Evolutionary conservation across 1,139 yeast genomes (phyloP).

Genomic region (Sugiyamaella pinicola): DNA sequence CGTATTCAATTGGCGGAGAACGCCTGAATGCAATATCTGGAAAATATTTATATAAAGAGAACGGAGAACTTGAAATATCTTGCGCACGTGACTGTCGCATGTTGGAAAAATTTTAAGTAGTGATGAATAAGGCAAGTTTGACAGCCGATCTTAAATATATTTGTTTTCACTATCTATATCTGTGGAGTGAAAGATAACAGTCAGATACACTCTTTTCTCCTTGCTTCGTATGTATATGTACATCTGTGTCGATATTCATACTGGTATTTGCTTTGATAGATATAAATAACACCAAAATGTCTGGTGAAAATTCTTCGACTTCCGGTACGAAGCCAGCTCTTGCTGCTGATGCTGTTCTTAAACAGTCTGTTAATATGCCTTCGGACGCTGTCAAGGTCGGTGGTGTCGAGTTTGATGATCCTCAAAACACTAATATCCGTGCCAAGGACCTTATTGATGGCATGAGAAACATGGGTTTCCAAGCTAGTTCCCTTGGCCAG

Average conservation of each 20-base stretch:
- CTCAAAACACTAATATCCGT: constrained; percentile 61
- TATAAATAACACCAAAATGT: constrained; percentile 17
- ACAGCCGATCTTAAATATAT: constrained; percentile 5
- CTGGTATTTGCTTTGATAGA: constrained; percentile 21
- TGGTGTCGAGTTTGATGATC: constrained; percentile 86
- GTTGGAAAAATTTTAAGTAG: neutral
- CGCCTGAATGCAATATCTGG: neutral
- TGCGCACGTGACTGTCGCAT: neutral
- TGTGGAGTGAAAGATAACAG: neutral
- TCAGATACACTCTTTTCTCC: neutral
- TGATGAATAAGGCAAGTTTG: constrained; percentile 6
- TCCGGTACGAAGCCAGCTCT: constrained; percentile 31
- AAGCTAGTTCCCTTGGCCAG: constrained; percentile 79
- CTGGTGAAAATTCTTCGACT: neutral
- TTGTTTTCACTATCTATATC: neutral
- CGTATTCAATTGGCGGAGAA: constrained; percentile 8
- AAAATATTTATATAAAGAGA: neutral
- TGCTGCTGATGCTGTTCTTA: constrained; percentile 71
- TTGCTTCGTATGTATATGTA: constrained; percentile 21
- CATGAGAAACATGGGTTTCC: constrained; percentile 98
- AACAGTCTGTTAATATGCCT: constrained; percentile 84
- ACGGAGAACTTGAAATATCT: neutral
- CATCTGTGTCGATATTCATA: constrained; percentile 19
- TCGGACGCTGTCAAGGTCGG: constrained; percentile 72
- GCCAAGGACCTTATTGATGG: constrained; percentile 77